Evolutionary conservation across 2,329 filamentous ascomycete species (phyloP).

Genomic region (Dactylellina haptotyla): DNA sequence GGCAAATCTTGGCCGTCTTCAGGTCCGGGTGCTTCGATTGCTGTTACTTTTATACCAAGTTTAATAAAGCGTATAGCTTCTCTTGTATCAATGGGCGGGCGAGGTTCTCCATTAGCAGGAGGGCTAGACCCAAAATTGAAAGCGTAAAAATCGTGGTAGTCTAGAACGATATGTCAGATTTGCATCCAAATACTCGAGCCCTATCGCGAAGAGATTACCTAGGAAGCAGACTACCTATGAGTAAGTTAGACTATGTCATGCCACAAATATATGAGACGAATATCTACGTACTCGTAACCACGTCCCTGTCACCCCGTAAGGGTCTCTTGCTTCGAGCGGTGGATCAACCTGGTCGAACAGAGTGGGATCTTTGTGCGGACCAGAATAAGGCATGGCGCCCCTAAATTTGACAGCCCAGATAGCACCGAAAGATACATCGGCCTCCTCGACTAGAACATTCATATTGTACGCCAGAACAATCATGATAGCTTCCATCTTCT

Average conservation of each 20-base stretch:
- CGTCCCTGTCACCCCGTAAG: constrained; percentile 75
- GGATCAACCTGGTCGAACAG: constrained; percentile 60
- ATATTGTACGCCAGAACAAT: constrained; percentile 75
- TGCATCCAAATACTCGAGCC: constrained; percentile 45
- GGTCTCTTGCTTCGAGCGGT: constrained; percentile 69
- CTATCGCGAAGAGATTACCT: constrained; percentile 61
- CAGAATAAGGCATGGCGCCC: constrained; percentile 61
- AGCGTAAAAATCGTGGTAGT: constrained; percentile 76
- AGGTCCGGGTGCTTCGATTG: constrained; percentile 69
- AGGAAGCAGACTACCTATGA: constrained; percentile 64
- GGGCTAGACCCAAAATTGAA: constrained; percentile 73
- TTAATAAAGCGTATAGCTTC: constrained; percentile 77
- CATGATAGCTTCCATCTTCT: constrained; percentile 80
- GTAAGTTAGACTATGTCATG: not conserved
- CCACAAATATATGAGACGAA: not conserved
- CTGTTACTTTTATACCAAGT: constrained; percentile 73
- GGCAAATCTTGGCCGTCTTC: constrained; percentile 70
- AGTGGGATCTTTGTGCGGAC: not conserved
- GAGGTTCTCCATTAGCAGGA: constrained; percentile 63
- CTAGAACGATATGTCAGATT: constrained; percentile 65
- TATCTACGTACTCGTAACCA: constrained; percentile 72
- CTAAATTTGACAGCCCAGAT: constrained; percentile 70
- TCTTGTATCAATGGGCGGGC: constrained; percentile 68
- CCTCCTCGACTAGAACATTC: constrained; percentile 63
- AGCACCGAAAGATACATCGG: constrained; percentile 64